Evolutionary conservation across 208 protist species (phyloP).

Genomic region (Trypanosoma vivax): DNA sequence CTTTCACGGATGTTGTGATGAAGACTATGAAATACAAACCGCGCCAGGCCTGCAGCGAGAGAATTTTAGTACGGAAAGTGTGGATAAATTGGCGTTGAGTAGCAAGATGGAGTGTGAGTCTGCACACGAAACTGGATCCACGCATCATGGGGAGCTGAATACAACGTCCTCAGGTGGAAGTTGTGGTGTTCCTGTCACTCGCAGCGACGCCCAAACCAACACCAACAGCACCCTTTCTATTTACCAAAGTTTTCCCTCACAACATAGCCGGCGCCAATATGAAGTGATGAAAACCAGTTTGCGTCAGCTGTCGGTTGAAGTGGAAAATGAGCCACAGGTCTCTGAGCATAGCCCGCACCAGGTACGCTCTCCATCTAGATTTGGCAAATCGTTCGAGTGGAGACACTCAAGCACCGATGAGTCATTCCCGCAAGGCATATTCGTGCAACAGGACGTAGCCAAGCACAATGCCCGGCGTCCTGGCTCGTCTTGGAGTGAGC

Average conservation of each 20-base stretch:
- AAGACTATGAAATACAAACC: background rate
- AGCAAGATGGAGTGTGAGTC: no score
- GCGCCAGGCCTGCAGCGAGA: background rate
- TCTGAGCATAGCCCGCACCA: no score
- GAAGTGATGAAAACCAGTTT: slow-evolving; percentile 23
- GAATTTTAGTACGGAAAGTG: no score
- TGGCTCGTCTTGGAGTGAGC: no score
- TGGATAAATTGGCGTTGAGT: no score
- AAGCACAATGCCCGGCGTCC: no score
- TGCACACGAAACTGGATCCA: no score
- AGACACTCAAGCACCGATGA: background rate
- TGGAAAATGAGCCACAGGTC: no score
- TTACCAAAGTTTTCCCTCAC: slow-evolving; percentile 5
- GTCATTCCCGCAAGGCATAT: background rate
- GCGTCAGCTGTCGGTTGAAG: no score
- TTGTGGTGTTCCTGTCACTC: background rate
- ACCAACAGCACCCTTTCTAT: background rate
- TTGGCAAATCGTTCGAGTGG: background rate
- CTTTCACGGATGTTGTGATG: background rate
- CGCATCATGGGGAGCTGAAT: no score
- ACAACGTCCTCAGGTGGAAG: background rate
- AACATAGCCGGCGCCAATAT: slow-evolving; percentile 19
- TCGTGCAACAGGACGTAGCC: background rate
- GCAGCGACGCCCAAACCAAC: background rate
- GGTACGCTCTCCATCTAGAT: no score